Percentiles rank a stretch among this genome's conserved stretches.
Evolutionary conservation across 148 eudicot species (phyloP).

Genomic region (Rhododendron williamsianum): DNA sequence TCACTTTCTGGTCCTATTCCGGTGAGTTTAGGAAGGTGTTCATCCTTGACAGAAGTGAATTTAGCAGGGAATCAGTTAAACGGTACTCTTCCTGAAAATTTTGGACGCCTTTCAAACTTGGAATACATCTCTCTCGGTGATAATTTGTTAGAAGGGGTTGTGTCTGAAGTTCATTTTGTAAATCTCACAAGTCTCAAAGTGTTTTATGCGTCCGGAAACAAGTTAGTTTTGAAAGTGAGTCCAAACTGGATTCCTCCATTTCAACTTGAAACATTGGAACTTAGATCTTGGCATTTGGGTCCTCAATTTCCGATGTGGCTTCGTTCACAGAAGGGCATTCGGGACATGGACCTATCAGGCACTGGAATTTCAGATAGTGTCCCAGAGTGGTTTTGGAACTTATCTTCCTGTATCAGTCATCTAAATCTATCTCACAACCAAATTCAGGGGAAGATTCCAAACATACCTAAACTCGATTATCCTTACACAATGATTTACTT

Average conservation of each 20-base stretch:
- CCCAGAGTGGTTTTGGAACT: slow-evolving; percentile 1
- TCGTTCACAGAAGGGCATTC: background rate
- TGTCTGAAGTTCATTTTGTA: slow-evolving; percentile 9
- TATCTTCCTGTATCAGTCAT: background rate
- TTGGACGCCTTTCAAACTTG: slow-evolving; percentile 11
- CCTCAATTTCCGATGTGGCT: slow-evolving; percentile 13
- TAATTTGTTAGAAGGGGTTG: slow-evolving; percentile 14
- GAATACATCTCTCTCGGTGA: background rate
- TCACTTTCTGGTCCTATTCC: background rate
- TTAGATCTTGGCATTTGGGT: slow-evolving; percentile 2
- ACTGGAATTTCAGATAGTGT: background rate
- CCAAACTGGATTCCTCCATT: slow-evolving; percentile 22
- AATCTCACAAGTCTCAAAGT: background rate
- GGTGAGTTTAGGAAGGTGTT: background rate
- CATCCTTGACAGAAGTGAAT: background rate
- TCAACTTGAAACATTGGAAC: background rate
- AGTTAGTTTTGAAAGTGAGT: slow-evolving; percentile 6
- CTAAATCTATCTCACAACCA: slow-evolving; percentile 6
- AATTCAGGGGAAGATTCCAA: background rate
- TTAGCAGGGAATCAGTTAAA: background rate
- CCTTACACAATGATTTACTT: background rate
- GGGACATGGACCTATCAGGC: background rate
- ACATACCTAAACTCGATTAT: background rate
- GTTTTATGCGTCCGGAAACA: background rate
- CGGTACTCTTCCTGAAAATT: slow-evolving; percentile 9